Conservation (phyloP, 2,329 filamentous ascomycete genomes). For the Pestalotiopsis sp. region DNA sequence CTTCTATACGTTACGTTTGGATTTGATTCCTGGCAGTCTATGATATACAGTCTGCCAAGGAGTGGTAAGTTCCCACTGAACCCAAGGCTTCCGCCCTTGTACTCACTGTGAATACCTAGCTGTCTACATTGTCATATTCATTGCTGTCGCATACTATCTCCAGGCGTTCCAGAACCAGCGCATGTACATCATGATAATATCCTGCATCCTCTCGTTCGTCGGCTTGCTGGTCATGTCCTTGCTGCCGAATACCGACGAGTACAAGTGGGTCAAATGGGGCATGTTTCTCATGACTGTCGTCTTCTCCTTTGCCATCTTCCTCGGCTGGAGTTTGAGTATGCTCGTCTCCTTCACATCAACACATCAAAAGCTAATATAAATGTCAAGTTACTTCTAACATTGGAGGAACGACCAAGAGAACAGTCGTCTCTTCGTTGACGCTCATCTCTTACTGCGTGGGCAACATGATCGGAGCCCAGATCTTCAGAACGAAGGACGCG, state of each 20-base stretch:
- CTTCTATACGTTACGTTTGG: constrained; percentile 30
- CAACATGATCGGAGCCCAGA: constrained; percentile 21
- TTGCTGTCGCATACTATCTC: not conserved
- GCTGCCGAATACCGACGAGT: constrained; percentile 20
- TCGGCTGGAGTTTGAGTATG: constrained; percentile 31
- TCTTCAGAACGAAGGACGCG: constrained; percentile 22
- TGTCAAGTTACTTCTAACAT: constrained; percentile 23
- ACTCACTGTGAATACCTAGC: not conserved
- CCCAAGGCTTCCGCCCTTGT: not conserved
- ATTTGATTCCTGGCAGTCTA: constrained; percentile 31
- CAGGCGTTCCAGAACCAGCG: not conserved
- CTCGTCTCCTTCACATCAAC: no score
- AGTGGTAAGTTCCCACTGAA: constrained; percentile 30
- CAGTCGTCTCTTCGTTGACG: constrained; percentile 17
- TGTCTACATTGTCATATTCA: not conserved
- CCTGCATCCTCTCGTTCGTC: constrained; percentile 29
- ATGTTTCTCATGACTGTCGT: constrained; percentile 31
- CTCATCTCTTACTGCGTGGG: constrained; percentile 21
- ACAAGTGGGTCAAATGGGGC: constrained; percentile 31
- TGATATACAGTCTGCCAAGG: constrained; percentile 28
- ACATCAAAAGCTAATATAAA: no score
- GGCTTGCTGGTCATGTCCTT: constrained; percentile 31
- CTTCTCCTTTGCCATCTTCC: constrained; percentile 25
- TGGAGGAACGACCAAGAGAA: constrained; percentile 23
- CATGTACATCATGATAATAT: constrained; percentile 27